Percentiles rank a stretch among this genome's conserved stretches.
Evolutionary conservation across 257 asterid genomes (phyloP).

Genomic region (Plectranthus barbatus): DNA sequence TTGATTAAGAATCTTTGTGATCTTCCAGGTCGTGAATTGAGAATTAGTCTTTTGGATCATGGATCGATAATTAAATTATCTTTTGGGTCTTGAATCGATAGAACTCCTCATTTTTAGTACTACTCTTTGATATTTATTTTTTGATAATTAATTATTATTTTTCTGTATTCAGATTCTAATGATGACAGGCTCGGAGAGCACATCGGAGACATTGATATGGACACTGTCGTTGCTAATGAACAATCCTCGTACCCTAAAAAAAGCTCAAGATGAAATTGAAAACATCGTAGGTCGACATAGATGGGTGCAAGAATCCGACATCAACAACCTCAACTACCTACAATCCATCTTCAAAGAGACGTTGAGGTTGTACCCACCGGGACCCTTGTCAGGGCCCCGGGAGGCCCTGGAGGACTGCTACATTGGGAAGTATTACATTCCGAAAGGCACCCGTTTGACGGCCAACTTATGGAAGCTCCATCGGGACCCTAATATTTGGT

Average conservation of each 20-base stretch:
- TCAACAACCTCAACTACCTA: constrained; percentile 29
- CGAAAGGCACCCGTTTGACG: constrained; percentile 41
- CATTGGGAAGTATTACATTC: constrained; percentile 17
- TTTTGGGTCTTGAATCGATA: too few species aligned
- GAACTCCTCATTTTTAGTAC: too few species aligned
- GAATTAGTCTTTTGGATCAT: too few species aligned
- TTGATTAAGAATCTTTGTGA: too few species aligned
- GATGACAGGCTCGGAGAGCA: constrained; percentile 50
- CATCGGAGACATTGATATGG: constrained; percentile 48
- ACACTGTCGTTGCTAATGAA: constrained; percentile 41
- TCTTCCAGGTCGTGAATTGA: too few species aligned
- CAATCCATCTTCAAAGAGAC: constrained; percentile 51
- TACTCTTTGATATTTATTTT: too few species aligned
- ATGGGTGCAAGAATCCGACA: constrained; percentile 50
- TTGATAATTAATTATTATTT: too few species aligned
- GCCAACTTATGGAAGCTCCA: constrained; percentile 51
- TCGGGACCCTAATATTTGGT: constrained; percentile 46
- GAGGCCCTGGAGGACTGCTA: constrained; percentile 39
- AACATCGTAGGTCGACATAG: constrained; percentile 26
- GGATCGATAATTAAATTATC: too few species aligned
- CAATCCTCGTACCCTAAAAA: constrained; percentile 10
- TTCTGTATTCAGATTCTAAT: constrained; percentile 27
- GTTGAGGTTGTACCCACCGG: constrained; percentile 55
- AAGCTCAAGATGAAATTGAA: constrained; percentile 39
- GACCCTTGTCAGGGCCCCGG: constrained; percentile 47